phyloP scores from a whole-genome alignment of 177 flowering plant species.

The Vitis hybrid region DNA sequence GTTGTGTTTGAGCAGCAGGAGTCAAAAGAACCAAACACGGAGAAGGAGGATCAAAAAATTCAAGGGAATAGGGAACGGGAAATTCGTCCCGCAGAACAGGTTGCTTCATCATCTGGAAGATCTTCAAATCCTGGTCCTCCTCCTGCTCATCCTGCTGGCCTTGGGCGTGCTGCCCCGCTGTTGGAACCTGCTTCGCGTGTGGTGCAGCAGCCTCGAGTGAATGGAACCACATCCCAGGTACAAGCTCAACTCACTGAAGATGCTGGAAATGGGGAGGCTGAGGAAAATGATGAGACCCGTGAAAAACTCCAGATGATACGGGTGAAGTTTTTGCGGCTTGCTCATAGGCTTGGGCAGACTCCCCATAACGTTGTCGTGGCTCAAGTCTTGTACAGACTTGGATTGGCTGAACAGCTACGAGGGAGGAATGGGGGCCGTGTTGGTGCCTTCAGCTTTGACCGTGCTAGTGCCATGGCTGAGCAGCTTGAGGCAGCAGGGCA shows the following conservation, averaged over 20 bases:
- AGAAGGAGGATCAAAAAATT: slow-evolving; percentile 17
- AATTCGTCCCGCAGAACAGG: slow-evolving; percentile 21
- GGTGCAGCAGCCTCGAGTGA: slow-evolving; percentile 72
- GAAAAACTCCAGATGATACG: slow-evolving; percentile 97
- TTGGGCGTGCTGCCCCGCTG: slow-evolving; percentile 83
- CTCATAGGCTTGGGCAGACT: slow-evolving; percentile 96
- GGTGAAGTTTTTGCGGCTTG: slow-evolving; percentile 92
- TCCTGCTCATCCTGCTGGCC: slow-evolving; percentile 87
- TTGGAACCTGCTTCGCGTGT: slow-evolving; percentile 75
- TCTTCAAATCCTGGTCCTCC: slow-evolving; percentile 30
- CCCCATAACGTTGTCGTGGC: slow-evolving; percentile 99
- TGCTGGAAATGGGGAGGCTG: slow-evolving; percentile 63
- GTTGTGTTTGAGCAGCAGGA: slow-evolving; percentile 17
- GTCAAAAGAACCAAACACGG: slow-evolving; percentile 19
- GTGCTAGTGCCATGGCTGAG: slow-evolving; percentile 98
- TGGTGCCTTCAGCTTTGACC: slow-evolving; percentile 93
- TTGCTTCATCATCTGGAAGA: slow-evolving; percentile 30
- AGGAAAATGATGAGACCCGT: slow-evolving; percentile 90
- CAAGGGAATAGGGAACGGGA: slow-evolving; percentile 27
- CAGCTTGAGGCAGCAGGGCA: slow-evolving; percentile 92
- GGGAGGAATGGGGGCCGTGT: slow-evolving; percentile 84
- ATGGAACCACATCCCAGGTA: slow-evolving; percentile 53
- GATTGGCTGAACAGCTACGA: slow-evolving; percentile 91
- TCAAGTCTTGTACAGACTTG: slow-evolving; percentile 91
- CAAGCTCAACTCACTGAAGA: slow-evolving; percentile 69